phyloP scores from a whole-genome alignment of 2,329 filamentous ascomycete species.

The Falciphora oryzae region DNA sequence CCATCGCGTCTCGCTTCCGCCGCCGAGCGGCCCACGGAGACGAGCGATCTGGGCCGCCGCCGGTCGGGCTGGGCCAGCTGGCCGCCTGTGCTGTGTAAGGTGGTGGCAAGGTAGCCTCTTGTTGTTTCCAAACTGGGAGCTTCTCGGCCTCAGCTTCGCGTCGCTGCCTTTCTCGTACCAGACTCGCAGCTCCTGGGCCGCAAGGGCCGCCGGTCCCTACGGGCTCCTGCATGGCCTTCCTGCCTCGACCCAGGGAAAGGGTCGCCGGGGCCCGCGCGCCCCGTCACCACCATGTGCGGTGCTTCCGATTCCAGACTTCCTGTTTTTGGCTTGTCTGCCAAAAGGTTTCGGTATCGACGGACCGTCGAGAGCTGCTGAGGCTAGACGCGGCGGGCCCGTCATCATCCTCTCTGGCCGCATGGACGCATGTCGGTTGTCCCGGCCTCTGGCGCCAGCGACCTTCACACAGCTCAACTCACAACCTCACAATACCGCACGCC shows the following conservation, averaged over 20 bases:
- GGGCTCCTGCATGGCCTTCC: background rate
- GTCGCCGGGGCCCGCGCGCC: too few species aligned
- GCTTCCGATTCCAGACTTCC: background rate
- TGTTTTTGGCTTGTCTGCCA: background rate
- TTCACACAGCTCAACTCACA: background rate
- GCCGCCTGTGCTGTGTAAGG: background rate
- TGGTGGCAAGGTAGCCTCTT: too few species aligned
- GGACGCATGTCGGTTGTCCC: background rate
- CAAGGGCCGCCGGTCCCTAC: background rate
- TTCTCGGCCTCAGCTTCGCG: background rate
- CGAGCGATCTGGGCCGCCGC: background rate
- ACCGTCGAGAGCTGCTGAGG: background rate
- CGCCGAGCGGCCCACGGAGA: background rate
- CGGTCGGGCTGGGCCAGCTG: background rate
- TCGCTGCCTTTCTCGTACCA: background rate
- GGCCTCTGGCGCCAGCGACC: background rate
- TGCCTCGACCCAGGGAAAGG: too few species aligned
- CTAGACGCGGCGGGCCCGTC: too few species aligned
- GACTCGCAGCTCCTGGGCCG: too few species aligned
- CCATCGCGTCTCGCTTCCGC: background rate
- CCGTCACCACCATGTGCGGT: background rate
- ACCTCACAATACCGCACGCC: background rate
- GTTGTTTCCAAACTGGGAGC: background rate
- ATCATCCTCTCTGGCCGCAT: too few species aligned
- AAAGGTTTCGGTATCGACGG: background rate